These are phyloP conservation scores for Penicillium steckii DNA, from an alignment of 495 filamentous ascomycete species.

Conservation along the genomic window DNA sequence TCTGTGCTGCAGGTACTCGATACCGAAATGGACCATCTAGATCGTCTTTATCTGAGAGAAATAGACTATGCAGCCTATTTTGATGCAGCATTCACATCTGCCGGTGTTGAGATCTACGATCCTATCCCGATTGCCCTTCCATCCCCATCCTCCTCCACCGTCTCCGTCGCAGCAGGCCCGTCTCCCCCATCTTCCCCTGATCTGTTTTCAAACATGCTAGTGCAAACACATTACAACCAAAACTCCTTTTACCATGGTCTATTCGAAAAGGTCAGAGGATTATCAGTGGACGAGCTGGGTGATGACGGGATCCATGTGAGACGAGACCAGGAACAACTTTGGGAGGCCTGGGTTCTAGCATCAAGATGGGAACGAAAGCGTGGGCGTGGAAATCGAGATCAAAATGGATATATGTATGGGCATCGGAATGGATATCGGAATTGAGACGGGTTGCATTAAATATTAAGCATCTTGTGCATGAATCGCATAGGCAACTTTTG, in stretches of 20 bases:
- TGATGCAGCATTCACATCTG: conserved; percentile 35
- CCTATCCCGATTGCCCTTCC: neutral
- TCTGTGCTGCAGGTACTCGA: conserved; percentile 58
- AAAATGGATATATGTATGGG: neutral
- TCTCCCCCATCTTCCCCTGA: neutral
- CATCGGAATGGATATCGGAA: conserved; percentile 4
- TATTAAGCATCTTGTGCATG: no score
- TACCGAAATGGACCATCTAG: conserved; percentile 55
- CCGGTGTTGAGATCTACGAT: conserved; percentile 25
- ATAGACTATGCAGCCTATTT: conserved; percentile 61
- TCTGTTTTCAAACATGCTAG: neutral
- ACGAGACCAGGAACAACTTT: conserved; percentile 54
- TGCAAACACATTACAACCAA: no score
- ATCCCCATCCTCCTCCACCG: conserved; percentile 1
- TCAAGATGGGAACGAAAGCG: neutral
- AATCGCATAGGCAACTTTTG: neutral
- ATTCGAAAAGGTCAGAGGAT: conserved; percentile 20
- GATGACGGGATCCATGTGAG: conserved; percentile 56
- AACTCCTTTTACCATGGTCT: no score
- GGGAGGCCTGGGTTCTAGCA: conserved; percentile 66
- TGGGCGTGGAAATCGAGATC: neutral
- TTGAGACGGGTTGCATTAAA: neutral
- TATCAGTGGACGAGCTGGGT: conserved; percentile 49
- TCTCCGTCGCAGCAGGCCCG: conserved; percentile 17
- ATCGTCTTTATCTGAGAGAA: conserved; percentile 59